Evolutionary conservation across 306 rosid species (phyloP), one percentile per base, ranked within the genome.

Genomic region (Gillenia trifoliata): DNA sequence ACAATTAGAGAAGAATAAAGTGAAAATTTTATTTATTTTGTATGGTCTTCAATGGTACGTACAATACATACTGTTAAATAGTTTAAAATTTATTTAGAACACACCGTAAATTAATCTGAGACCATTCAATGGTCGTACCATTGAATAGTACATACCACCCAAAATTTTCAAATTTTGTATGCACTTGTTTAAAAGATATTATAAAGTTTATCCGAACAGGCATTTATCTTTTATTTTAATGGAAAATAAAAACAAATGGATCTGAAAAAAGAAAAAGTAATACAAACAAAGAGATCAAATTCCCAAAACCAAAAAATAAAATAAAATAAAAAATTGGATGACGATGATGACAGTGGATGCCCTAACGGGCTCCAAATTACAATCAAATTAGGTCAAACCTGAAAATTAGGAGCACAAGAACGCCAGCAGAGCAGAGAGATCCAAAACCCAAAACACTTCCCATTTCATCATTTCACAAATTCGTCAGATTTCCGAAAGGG

Each of bases 311-410:
- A 54, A 29, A 16, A 4, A 7, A 34, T 34, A 64, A 64, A 64
- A 64, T 10, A 64, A 1, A 17, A 16, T 16, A 62, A n/a, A 70
- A 70, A 45, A 45, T 54, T 22, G 22, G 47, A 22, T 13, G 49
- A 16, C 20, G 52, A 6, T 55, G 75, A 71, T 71, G 65, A 54
- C 64, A 54, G 75, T 12, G 62, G 13, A 43, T 33, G 38, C 50
- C 64, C 74, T 13, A 13, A 70, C 55, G 25, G 15, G 75, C 28
- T 71, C 75, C 75, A 56, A 71, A 71, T 56, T 9, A 56, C 66
- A 57, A 71, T 71, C 41, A 20, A 15, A 36, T n/a, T 26, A 12
- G 54, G 75, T 71, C 75, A 71, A 69, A 72, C 76, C 68, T 68
- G 40, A 26, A 36, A 56, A 54, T 36, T 17, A 71, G 11, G 12